These are phyloP conservation scores for Dendrocalamus latiflorus DNA, from an alignment of 202 grass and related monocot genomes.

Conservation along the genomic window DNA sequence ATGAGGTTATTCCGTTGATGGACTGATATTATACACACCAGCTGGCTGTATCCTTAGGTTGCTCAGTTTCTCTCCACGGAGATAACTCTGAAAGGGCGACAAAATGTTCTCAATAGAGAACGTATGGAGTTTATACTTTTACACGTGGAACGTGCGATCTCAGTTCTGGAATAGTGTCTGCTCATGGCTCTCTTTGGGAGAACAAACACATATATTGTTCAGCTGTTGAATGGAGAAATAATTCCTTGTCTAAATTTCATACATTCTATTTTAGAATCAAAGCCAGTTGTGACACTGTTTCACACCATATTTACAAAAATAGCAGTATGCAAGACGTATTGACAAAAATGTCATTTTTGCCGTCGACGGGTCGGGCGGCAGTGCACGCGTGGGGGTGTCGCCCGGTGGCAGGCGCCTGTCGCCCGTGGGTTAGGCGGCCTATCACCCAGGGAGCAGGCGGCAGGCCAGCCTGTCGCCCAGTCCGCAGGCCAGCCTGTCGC, in stretches of 20 bases:
- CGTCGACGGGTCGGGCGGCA: too few species aligned
- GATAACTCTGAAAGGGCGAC: not conserved
- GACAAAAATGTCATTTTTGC: too few species aligned
- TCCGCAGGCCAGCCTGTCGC: too few species aligned
- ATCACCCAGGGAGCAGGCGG: too few species aligned
- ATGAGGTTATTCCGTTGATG: constrained; percentile 9
- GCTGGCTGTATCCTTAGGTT: not conserved
- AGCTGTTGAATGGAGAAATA: not conserved
- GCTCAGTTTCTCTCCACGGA: not conserved
- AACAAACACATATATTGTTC: not conserved
- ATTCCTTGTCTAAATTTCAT: not conserved
- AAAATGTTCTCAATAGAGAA: not conserved
- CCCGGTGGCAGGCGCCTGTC: too few species aligned
- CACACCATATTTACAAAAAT: too few species aligned
- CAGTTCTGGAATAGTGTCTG: not conserved
- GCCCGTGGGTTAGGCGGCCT: too few species aligned
- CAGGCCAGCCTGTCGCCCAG: too few species aligned
- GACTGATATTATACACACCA: constrained; percentile 24
- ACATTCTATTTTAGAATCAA: not conserved
- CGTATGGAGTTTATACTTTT: not conserved
- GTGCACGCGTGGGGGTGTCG: too few species aligned
- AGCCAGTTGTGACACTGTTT: too few species aligned
- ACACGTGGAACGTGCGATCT: not conserved
- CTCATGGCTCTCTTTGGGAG: not conserved
- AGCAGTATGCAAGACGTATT: too few species aligned